Conservation (phyloP, 176 grass and related monocot genomes). For the Melocanna baccifera region DNA sequence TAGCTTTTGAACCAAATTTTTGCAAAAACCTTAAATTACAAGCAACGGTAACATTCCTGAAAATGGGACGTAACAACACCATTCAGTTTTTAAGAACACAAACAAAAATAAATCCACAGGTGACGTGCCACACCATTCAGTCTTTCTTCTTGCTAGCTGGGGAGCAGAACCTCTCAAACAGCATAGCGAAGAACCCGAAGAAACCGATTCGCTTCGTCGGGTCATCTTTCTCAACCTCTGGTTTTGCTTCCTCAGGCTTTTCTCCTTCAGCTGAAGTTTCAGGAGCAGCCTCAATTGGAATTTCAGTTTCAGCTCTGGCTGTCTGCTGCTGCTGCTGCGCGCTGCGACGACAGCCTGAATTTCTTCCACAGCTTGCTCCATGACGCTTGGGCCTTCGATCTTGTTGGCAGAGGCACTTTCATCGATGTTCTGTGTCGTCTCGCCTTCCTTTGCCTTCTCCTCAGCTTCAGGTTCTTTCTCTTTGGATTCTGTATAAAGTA, state of each 20-base stretch:
- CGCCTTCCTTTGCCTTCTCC: slow-evolving; percentile 14
- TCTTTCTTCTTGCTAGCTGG: slow-evolving; percentile 49
- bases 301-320: slow-evolving; percentile 23
- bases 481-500: slow-evolving; percentile 12
- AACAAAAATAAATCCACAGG: neutral
- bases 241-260: slow-evolving; percentile 13
- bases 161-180: slow-evolving; percentile 56
- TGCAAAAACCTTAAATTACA: no score
- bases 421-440: neutral
- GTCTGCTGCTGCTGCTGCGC: slow-evolving; percentile 12
- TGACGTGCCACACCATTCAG: neutral
- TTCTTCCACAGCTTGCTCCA: slow-evolving; percentile 35
- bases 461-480: slow-evolving; percentile 24
- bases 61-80: no score
- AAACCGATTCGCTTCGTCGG: slow-evolving; percentile 25
- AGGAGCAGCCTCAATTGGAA: slow-evolving; percentile 23
- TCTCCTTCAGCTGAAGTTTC: slow-evolving; percentile 31
- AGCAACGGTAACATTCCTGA: no score
- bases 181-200: slow-evolving; percentile 37
- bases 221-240: slow-evolving; percentile 46
- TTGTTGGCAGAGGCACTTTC: slow-evolving; percentile 16
- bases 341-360: slow-evolving; percentile 34
- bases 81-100: slow-evolving; percentile 14
- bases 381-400: neutral
- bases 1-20: no score